These are phyloP conservation scores for Russula foetens DNA, from an alignment of 768 basidiomycete genomes.

Conservation along the genomic window DNA sequence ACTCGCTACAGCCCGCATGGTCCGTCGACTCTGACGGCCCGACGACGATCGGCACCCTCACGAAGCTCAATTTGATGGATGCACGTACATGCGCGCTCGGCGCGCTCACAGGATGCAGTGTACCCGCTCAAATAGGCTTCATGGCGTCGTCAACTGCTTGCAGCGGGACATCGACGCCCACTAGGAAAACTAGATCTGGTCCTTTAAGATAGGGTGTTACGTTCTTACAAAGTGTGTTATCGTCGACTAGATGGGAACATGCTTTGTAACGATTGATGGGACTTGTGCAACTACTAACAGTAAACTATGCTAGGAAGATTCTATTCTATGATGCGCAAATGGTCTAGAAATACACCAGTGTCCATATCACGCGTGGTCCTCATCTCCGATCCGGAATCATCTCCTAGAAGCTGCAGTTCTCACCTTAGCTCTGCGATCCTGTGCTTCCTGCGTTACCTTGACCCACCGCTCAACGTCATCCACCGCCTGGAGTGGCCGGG, in stretches of 20 bases:
- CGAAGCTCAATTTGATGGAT: slow-evolving; percentile 99
- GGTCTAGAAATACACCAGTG: neutral
- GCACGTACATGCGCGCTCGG: slow-evolving; percentile 96
- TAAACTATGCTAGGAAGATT: too few relatives aligned
- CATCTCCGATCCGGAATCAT: neutral
- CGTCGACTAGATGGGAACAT: too few relatives aligned
- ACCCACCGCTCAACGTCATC: slow-evolving; percentile 40
- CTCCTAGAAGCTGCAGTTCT: neutral
- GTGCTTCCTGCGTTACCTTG: slow-evolving; percentile 32
- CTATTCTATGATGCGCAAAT: too few relatives aligned
- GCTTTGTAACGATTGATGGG: too few relatives aligned
- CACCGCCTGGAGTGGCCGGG: slow-evolving; percentile 48
- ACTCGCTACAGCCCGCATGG: slow-evolving; percentile 91
- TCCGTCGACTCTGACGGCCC: slow-evolving; percentile 92
- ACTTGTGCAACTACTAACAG: too few relatives aligned
- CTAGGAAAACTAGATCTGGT: too few relatives aligned
- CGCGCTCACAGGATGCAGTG: slow-evolving; percentile 88
- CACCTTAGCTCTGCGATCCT: slow-evolving; percentile 21
- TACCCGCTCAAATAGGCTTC: slow-evolving; percentile 97
- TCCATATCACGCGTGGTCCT: neutral
- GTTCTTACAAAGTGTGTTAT: too few relatives aligned
- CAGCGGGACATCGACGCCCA: slow-evolving; percentile 93
- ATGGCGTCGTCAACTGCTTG: slow-evolving; percentile 96
- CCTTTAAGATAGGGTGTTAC: too few relatives aligned
- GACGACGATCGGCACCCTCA: slow-evolving; percentile 91